Evolutionary conservation across 441 rosid species (phyloP), one percentile per base, ranked within the genome.

Genomic region (Omphalea diandra): DNA sequence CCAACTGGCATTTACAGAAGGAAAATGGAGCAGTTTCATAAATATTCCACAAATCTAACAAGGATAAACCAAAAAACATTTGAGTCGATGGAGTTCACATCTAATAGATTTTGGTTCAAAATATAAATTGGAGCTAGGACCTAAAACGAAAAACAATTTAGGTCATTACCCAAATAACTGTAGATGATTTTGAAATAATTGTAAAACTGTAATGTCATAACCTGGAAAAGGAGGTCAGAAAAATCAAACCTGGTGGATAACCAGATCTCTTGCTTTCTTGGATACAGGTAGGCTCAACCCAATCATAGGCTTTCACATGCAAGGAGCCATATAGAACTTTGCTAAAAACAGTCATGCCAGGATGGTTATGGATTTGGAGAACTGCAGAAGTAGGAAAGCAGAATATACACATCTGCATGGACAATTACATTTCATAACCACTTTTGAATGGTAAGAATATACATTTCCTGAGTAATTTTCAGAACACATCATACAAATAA

Each of bases 351-450:
- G 94, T 82, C 97, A 94, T 94, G 54, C 88, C 85, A 27, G 97
- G 98, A 80, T 94, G 98, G 79, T 94, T 96, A 62, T 94, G 97
- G 50, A 94, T 86, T 10, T 96, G 97, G 76, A 94, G 91, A 71
- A 92, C 97, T 9, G 97, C 82, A 8, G 98, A 91, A 49, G 97
- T 87, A 62, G 98, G 97, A 84, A 94, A 90, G 82, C 94, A 84
- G 83, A 91, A 94, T 71, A 94, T 77, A 75, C 98, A 94, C 87
- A 94, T 94, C 98, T 94, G 90, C 83, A 77, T n/a, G 74, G 46
- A 74, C 57, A 71, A 65, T 52, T 63, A 71, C 14, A 66, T 55
- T 17, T 40, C 24, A 52, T 27, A 35, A 68, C 63, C 56, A 67
- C 7, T 66, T 63, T 33, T 43, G 15, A 70, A 40, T 65, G 20